Percentiles rank a stretch among this genome's conserved stretches.
phyloP scores from a whole-genome alignment of 352 stramenopile genomes.

The Globisporangium carolinianum region DNA sequence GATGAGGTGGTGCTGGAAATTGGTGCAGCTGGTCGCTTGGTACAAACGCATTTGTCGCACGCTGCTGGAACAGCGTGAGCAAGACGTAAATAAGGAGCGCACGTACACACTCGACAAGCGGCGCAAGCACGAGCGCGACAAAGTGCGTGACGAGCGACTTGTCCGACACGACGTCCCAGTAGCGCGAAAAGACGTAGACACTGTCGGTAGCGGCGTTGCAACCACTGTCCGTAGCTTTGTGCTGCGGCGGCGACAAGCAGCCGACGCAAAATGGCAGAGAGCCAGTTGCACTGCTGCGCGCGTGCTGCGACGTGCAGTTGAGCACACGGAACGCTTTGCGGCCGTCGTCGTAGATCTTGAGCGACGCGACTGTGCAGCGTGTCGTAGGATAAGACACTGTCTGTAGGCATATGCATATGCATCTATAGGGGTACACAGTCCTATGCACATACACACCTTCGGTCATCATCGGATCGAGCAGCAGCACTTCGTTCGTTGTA shows the following conservation, averaged over 20 bases:
- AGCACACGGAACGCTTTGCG: conserved; percentile 75
- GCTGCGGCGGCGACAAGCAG: conserved; percentile 49
- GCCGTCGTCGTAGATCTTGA: conserved; percentile 50
- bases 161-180: conserved; percentile 78
- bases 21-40: too few species aligned
- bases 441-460: conserved; percentile 28
- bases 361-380: conserved; percentile 38
- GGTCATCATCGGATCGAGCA: conserved; percentile 68
- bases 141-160: conserved; percentile 66
- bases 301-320: conserved; percentile 56
- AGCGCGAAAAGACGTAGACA: conserved; percentile 80
- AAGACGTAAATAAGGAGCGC: conserved; percentile 62
- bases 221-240: too few species aligned
- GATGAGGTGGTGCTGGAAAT: too few species aligned
- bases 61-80: conserved; percentile 43
- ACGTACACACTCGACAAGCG: conserved; percentile 56
- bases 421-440: background rate
- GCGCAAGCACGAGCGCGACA: conserved; percentile 45
- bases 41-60: background rate
- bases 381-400: too few species aligned
- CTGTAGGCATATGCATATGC: too few species aligned
- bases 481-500: conserved; percentile 52
- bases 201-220: too few species aligned
- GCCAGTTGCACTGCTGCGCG: conserved; percentile 6
- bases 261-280: conserved; percentile 52